Evolutionary conservation across 441 rosid genomes (phyloP).

Genomic region (Cnidoscolus chayamansa): DNA sequence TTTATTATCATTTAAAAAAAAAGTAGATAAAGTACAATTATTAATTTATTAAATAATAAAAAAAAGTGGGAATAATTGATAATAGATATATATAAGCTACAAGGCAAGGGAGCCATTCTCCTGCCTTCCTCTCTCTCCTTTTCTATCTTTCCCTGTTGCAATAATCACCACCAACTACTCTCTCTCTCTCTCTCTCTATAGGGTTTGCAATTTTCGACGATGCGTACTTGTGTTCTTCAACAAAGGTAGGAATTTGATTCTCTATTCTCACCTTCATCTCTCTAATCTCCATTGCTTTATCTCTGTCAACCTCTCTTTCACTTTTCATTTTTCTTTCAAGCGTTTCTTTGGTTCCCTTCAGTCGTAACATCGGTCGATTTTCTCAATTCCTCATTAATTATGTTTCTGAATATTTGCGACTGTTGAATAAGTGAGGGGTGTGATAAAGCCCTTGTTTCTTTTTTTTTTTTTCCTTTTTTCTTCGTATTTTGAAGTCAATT

Average conservation of each 20-base stretch:
- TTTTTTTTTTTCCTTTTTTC: background rate
- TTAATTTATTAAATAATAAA: background rate
- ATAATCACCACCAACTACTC: background rate
- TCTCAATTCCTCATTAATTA: too few relatives aligned
- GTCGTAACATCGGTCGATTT: background rate
- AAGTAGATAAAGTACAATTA: too few relatives aligned
- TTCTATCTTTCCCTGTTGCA: background rate
- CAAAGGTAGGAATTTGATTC: conserved; percentile 11
- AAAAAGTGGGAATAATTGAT: background rate
- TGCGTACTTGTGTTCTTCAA: background rate
- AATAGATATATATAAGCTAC: too few relatives aligned
- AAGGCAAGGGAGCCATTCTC: background rate
- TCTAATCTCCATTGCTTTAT: background rate
- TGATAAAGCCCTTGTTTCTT: background rate
- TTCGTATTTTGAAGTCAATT: background rate
- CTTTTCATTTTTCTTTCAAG: too few relatives aligned
- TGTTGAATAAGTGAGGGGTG: background rate
- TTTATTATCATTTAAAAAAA: too few relatives aligned
- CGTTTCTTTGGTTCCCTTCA: background rate
- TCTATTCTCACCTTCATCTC: background rate
- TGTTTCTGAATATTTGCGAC: background rate
- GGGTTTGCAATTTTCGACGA: conserved; percentile 17
- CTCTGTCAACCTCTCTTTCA: background rate
- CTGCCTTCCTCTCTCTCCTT: background rate
- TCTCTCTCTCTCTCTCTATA: conserved; percentile 16